These are phyloP conservation scores for Lasiodiplodia hormozganensis DNA, from an alignment of 2,329 filamentous ascomycete species.

Conservation along the genomic window DNA sequence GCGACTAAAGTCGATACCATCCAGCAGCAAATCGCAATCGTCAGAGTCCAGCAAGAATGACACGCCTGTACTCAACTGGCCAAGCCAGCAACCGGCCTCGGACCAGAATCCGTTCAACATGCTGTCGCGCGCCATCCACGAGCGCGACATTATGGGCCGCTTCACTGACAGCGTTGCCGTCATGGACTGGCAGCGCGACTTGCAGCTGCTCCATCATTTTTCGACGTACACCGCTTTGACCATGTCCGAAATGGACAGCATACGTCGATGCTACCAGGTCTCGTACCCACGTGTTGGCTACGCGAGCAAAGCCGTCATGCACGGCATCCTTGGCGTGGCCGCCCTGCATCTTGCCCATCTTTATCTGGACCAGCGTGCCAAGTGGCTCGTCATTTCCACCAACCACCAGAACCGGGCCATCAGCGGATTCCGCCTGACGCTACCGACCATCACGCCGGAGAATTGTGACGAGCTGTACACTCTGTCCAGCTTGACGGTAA, in stretches of 20 bases:
- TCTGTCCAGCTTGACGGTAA: conserved; percentile 23
- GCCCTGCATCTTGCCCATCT: conserved; percentile 29
- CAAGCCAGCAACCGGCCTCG: background rate
- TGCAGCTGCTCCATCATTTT: conserved; percentile 30
- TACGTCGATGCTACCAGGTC: conserved; percentile 26
- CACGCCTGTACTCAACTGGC: conserved; percentile 6
- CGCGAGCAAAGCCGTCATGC: conserved; percentile 29
- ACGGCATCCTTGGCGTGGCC: conserved; percentile 29
- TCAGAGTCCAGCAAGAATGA: conserved; percentile 27
- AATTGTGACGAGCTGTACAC: conserved; percentile 42
- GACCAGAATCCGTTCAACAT: conserved; percentile 30
- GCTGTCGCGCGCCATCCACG: conserved; percentile 27
- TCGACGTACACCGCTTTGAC: conserved; percentile 28
- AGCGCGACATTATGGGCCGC: conserved; percentile 32
- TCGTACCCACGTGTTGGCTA: conserved; percentile 25
- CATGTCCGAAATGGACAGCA: conserved; percentile 26
- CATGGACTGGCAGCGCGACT: conserved; percentile 29
- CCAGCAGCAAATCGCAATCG: conserved; percentile 23
- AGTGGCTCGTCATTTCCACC: conserved; percentile 44
- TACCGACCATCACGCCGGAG: conserved; percentile 40
- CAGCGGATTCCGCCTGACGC: conserved; percentile 38
- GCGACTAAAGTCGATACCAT: conserved; percentile 20
- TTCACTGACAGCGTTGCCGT: conserved; percentile 31
- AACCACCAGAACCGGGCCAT: conserved; percentile 49
- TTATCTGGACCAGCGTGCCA: conserved; percentile 32